phyloP scores from a whole-genome alignment of 495 filamentous ascomycete species.

The Hyphodiscus hymeniophilus region DNA sequence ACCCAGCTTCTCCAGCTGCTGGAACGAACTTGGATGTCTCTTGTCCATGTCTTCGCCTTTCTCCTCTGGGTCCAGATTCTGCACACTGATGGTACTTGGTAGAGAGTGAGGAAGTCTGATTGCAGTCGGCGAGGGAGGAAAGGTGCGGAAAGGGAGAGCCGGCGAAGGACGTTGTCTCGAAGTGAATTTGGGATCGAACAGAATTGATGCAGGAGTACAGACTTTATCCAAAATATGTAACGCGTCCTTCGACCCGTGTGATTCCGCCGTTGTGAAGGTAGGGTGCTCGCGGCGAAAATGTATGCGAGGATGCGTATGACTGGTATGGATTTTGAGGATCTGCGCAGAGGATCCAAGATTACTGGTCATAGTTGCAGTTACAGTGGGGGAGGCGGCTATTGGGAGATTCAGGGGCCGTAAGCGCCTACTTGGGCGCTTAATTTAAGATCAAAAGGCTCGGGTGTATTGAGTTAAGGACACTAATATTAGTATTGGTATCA shows the following conservation, averaged over 20 bases:
- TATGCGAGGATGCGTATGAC: not conserved
- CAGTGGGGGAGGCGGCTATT: too few species aligned
- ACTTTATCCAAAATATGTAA: conserved; percentile 19
- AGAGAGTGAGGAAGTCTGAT: conserved; percentile 8
- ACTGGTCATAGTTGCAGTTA: too few species aligned
- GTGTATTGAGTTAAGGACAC: too few species aligned
- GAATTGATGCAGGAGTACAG: conserved; percentile 31
- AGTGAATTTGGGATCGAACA: conserved; percentile 35
- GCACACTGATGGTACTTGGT: conserved; percentile 23
- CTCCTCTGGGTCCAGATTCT: conserved; percentile 15
- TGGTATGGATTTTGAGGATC: too few species aligned
- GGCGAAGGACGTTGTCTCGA: conserved; percentile 21
- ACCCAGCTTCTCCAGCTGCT: conserved; percentile 97
- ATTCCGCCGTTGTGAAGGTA: conserved; percentile 22
- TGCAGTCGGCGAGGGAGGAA: conserved; percentile 17
- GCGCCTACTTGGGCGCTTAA: too few species aligned
- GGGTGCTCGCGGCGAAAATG: not conserved
- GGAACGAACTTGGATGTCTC: conserved; percentile 88
- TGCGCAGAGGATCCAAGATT: too few species aligned
- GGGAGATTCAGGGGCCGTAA: too few species aligned
- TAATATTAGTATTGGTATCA: too few species aligned
- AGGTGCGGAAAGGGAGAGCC: conserved; percentile 16
- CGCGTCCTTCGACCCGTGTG: conserved; percentile 22
- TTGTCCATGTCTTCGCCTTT: conserved; percentile 31
- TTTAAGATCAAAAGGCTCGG: too few species aligned